Base-by-base conservation (phyloP, 257 asterid species). In the Paraleonurus japonicus region DNA sequence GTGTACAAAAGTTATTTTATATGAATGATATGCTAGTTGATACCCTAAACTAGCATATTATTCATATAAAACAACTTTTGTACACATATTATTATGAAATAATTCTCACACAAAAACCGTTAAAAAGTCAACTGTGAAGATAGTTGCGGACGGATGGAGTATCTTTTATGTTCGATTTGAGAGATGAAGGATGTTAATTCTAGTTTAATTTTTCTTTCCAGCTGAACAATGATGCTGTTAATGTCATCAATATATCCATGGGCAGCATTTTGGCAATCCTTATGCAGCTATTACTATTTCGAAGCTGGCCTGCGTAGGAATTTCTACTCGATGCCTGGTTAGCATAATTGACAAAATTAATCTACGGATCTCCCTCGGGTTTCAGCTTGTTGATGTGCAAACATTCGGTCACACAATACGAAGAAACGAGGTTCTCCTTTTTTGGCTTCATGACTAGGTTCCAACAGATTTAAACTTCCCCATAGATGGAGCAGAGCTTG, bases 241-340 rank as follows among this genome's bases (percentile, higher is more conserved):
- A 94, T 65, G 87, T 94, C 43, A 81, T 94, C 74, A 94, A 94
- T 84, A 81, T 94, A 81, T 89, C 92, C 10, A 78, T 88, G 77
- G 99, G 96, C 64, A 91, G 96, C 88, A 75, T 88, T 26, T 74
- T 95, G 78, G 99, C 99, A 6, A 76, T 95, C 71, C 47, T 89
- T 58, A 82, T 89, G 82, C 95, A 83, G 86, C 89, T 59, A 67
- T 53, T 76, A 20, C 1, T 81, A 24, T 74, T 81, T 32, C 67
- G 55, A 33, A 81, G 53, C 58, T 65, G 72, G 74, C 73, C 4
- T 3, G 20, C 35, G 1, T 77, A 50, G 65, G 28, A 13, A 35
- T 22, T n/a, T 7, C 2, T 24, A 51, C 45, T n/a, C 39, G 32
- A 61, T 5, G 13, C n/a, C 69, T 50, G 23, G 65, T 20, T 7